phyloP scores from a whole-genome alignment of 2,329 filamentous ascomycete genomes.

The Xylaria sp. region DNA sequence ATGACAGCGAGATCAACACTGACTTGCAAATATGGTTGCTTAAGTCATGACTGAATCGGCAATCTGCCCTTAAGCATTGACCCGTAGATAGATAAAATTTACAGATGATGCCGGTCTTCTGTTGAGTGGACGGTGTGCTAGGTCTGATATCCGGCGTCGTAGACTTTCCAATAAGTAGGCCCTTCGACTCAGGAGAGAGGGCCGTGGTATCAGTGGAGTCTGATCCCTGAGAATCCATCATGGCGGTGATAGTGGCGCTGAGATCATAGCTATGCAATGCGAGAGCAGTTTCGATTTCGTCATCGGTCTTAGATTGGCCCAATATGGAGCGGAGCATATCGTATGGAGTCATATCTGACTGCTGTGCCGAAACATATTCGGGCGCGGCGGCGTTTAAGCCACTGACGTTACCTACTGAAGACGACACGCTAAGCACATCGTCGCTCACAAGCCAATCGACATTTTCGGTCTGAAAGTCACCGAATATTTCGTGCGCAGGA shows the following conservation, averaged over 20 bases:
- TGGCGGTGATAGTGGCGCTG: slow-evolving; percentile 84
- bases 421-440: slow-evolving; percentile 79
- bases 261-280: slow-evolving; percentile 91
- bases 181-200: slow-evolving; percentile 62
- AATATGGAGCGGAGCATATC: slow-evolving; percentile 97
- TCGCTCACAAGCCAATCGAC: slow-evolving; percentile 98
- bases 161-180: slow-evolving; percentile 86
- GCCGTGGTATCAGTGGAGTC: slow-evolving; percentile 52
- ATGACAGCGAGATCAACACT: slow-evolving; percentile 72
- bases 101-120: slow-evolving; percentile 89
- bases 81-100: slow-evolving; percentile 96
- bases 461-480: slow-evolving; percentile 90
- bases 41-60: slow-evolving; percentile 94
- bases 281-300: slow-evolving; percentile 92
- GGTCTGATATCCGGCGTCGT: slow-evolving; percentile 78
- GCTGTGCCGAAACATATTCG: slow-evolving; percentile 72
- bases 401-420: slow-evolving; percentile 70
- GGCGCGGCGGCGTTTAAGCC: slow-evolving; percentile 80
- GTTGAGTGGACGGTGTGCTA: slow-evolving; percentile 74
- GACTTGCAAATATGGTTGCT: slow-evolving; percentile 98
- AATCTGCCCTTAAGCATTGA: slow-evolving; percentile 94
- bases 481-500: slow-evolving; percentile 83
- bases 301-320: slow-evolving; percentile 85
- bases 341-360: slow-evolving; percentile 94
- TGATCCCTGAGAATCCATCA: slow-evolving; percentile 75